Evolutionary conservation across 768 basidiomycete species (phyloP).

Genomic region (Lactarius pseudohatsudake): DNA sequence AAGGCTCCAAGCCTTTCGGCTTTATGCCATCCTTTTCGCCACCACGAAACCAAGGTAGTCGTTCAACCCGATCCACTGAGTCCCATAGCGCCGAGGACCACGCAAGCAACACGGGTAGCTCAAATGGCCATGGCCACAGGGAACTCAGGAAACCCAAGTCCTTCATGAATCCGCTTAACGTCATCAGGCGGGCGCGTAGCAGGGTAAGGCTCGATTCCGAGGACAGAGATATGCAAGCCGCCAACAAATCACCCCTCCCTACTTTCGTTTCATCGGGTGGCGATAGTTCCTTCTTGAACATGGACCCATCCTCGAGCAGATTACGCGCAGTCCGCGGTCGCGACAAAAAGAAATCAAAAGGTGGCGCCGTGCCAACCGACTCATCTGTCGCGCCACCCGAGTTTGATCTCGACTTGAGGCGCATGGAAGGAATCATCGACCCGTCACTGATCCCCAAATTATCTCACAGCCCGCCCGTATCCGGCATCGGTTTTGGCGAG

Average conservation of each 20-base stretch:
- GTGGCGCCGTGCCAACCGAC: constrained; percentile 33
- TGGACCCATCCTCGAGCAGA: constrained; percentile 29
- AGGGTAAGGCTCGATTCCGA: constrained; percentile 43
- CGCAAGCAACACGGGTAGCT: constrained; percentile 36
- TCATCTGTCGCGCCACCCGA: constrained; percentile 38
- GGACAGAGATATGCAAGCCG: constrained; percentile 38
- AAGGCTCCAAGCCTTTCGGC: constrained; percentile 38
- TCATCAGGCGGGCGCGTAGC: constrained; percentile 44
- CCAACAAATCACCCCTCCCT: constrained; percentile 28
- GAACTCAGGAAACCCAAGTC: constrained; percentile 51
- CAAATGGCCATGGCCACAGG: neutral
- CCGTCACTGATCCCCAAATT: constrained; percentile 32
- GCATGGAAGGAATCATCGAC: constrained; percentile 84
- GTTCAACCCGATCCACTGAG: constrained; percentile 34
- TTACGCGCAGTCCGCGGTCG: constrained; percentile 30
- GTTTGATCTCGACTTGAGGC: constrained; percentile 65
- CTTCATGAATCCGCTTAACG: constrained; percentile 42
- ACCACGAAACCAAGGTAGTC: constrained; percentile 29
- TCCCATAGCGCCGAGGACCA: constrained; percentile 34
- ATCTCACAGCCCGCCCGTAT: constrained; percentile 42
- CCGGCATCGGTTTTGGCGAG: constrained; percentile 42
- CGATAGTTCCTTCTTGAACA: constrained; percentile 31
- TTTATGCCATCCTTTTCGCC: constrained; percentile 44
- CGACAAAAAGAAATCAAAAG: constrained; percentile 39
- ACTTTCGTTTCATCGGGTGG: constrained; percentile 21